Base-by-base conservation (phyloP, 768 basidiomycete species). In the Serendipita sp. region DNA sequence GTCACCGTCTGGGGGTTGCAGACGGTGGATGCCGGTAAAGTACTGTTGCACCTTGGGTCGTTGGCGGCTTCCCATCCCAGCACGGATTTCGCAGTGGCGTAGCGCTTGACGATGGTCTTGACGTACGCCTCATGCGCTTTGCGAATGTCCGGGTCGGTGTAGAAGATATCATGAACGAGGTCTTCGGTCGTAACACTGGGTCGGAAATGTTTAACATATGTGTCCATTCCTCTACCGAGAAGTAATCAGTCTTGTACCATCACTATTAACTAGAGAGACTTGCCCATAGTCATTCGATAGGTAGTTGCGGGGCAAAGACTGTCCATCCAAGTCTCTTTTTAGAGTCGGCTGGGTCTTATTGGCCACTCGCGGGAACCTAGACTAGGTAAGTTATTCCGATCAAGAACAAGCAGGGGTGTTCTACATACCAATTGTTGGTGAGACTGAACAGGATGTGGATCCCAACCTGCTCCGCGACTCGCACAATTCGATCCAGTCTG, bases 31-130 rank as follows among this genome's bases (percentile, higher is more conserved):
- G 63, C 26, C 14, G 61, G 42, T 22, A 43, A 28, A n/a, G 63
- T 61, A 16, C 33, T 30, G 9, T 20, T 43, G 63, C 63, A 83
- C 80, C 82, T 79, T 5, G 83, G 75, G 66, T 86, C 84, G 68
- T 86, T 86, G 22, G 82, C 84, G n/a, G n/a, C 73, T 66, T 84
- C 84, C 60, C 84, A 81, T 17, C 75, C 72, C 9, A 82, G 80
- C 22, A 86, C 68, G 42, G 78, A 58, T 26, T 13, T 22, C 11
- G 22, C 75, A 7, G 72, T 73, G 4, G 81, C 80, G 63, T 81
- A 85, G 65, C 85, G 81, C 73, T 75, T 73, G 71, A 84, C 86
- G 3, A 77, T 70, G 2, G 72, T 66, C 42, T 82, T 72, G 31
- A 84, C 43, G 20, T 62, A 50, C 11, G 16, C 5, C 11, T 30